Evolutionary conservation across 2,329 filamentous ascomycete species (phyloP).

Genomic region (Cladosporium velox): DNA sequence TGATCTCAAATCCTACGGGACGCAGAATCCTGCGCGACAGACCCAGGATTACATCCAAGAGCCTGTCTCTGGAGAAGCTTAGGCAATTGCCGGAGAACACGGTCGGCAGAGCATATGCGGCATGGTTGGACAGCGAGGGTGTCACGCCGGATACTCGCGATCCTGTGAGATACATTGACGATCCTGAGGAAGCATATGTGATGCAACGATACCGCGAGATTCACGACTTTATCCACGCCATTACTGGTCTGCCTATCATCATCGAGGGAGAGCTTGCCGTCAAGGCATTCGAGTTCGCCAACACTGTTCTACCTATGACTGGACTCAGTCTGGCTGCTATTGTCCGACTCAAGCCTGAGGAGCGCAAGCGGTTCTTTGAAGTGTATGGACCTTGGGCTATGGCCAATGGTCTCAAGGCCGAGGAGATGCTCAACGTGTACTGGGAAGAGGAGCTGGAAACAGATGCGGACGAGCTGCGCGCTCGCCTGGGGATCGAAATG

Average conservation of each 20-base stretch:
- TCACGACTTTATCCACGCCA: slow-evolving; percentile 95
- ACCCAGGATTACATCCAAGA: slow-evolving; percentile 79
- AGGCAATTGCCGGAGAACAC: slow-evolving; percentile 70
- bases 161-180: slow-evolving; percentile 84
- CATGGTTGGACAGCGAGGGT: slow-evolving; percentile 91
- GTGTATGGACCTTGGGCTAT: slow-evolving; percentile 91
- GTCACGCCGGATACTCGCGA: slow-evolving; percentile 89
- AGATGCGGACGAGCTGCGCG: slow-evolving; percentile 74
- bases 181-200: slow-evolving; percentile 94
- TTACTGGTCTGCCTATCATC: slow-evolving; percentile 86
- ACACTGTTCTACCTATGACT: slow-evolving; percentile 93
- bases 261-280: slow-evolving; percentile 97
- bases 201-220: slow-evolving; percentile 98
- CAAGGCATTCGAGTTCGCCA: slow-evolving; percentile 96
- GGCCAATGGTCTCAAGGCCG: slow-evolving; percentile 71
- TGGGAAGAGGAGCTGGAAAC: slow-evolving; percentile 94
- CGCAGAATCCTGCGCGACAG: slow-evolving; percentile 88
- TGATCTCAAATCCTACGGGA: slow-evolving; percentile 82
- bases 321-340: slow-evolving; percentile 78
- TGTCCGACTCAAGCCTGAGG: slow-evolving; percentile 62
- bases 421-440: slow-evolving; percentile 91
- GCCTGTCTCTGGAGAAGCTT: slow-evolving; percentile 67
- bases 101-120: slow-evolving; percentile 79
- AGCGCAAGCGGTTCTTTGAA: slow-evolving; percentile 67
- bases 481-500: slow-evolving; percentile 77